Conservation (phyloP, 148 eudicot genomes). For the Diospyros lotus region DNA sequence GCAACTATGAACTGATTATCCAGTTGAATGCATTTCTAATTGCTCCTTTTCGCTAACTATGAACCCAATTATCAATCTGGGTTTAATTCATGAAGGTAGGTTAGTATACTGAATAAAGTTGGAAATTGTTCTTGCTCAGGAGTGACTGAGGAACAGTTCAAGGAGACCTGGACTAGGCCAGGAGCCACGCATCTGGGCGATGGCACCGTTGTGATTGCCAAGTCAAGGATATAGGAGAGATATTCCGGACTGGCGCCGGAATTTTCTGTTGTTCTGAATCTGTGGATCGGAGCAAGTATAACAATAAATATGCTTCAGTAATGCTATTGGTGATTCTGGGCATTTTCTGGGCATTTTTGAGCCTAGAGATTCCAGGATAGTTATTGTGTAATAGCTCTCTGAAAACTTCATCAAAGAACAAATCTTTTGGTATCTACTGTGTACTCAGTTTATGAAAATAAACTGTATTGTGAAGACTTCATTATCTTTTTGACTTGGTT, state of each 20-base stretch:
- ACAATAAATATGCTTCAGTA: conserved; percentile 19
- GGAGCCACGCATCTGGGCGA: conserved; percentile 43
- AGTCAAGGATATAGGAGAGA: conserved; percentile 40
- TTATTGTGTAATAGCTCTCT: background rate
- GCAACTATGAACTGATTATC: too few relatives aligned
- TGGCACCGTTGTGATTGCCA: conserved; percentile 42
- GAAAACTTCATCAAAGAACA: conserved; percentile 10
- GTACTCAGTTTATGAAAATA: background rate
- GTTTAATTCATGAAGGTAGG: too few relatives aligned
- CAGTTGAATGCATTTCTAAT: background rate
- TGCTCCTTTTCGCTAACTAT: too few relatives aligned
- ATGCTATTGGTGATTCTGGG: conserved; percentile 6
- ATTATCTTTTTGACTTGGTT: background rate
- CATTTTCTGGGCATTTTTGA: conserved; percentile 8
- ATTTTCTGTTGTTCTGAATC: conserved; percentile 8
- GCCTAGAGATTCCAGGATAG: background rate
- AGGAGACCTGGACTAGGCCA: conserved; percentile 59
- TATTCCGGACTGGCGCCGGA: conserved; percentile 5
- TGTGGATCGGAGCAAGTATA: background rate
- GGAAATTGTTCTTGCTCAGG: conserved; percentile 25
- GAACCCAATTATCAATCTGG: too few relatives aligned
- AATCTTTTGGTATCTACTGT: background rate
- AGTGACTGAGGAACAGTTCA: conserved; percentile 67
- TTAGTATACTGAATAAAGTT: too few relatives aligned
- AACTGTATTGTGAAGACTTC: background rate